A percentile compares a stretch with the other conserved stretches of the same genome.
Evolutionary conservation across 2,329 filamentous ascomycete species (phyloP).

Genomic region (Aplosporella prunicola): DNA sequence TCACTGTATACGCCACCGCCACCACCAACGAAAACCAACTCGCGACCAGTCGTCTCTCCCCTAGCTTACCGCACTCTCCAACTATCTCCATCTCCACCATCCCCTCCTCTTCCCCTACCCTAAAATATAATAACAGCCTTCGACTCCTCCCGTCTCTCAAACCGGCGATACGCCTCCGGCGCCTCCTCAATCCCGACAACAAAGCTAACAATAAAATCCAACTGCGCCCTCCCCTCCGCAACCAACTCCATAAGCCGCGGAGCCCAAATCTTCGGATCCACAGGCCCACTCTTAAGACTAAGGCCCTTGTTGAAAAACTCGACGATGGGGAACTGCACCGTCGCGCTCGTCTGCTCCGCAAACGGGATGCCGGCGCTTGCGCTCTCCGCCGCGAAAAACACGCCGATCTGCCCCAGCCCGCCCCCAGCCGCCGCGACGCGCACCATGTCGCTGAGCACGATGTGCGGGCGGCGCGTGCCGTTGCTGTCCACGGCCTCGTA

Average conservation of each 20-base stretch:
- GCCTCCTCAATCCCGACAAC: constrained; percentile 16
- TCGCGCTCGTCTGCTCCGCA: too few species aligned
- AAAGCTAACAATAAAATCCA: constrained; percentile 13
- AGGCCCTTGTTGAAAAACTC: constrained; percentile 13
- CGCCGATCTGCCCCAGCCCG: not conserved
- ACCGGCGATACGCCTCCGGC: constrained; percentile 16
- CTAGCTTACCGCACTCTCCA: too few species aligned
- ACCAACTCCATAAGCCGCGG: constrained; percentile 13
- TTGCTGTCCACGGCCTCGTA: not conserved
- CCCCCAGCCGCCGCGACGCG: not conserved
- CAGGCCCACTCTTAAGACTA: constrained; percentile 11
- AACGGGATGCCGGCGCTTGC: too few species aligned
- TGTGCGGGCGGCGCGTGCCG: not conserved
- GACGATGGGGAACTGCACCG: constrained; percentile 10
- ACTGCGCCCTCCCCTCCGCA: constrained; percentile 13
- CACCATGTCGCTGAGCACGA: not conserved
- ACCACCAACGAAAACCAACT: too few species aligned
- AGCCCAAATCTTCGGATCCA: constrained; percentile 12
- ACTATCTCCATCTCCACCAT: too few species aligned
- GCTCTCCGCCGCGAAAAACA: too few species aligned
- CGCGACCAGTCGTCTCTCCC: too few species aligned
- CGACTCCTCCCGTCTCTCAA: constrained; percentile 13
- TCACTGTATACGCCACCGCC: too few species aligned
- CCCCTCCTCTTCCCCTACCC: too few species aligned
- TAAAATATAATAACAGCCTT: constrained; percentile 20